Evolutionary conservation across 805 yeast genomes (phyloP).

Genomic region (Wickerhamiella vanderwaltii): DNA sequence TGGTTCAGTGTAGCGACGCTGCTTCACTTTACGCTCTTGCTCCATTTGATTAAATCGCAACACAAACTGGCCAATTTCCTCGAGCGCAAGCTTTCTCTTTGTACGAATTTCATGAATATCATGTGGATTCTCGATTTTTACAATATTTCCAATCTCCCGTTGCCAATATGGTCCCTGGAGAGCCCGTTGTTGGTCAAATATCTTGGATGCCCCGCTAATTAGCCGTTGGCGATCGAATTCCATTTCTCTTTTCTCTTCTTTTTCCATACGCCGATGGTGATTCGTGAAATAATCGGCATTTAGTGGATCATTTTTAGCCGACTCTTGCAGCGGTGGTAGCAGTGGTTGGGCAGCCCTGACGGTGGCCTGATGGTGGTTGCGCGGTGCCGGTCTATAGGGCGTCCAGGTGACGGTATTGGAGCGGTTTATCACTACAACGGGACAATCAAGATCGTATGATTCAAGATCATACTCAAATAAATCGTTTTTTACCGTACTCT

Average conservation of each 20-base stretch:
- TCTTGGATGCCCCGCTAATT: slow-evolving; percentile 44
- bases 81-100: slow-evolving; percentile 42
- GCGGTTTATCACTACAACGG: slow-evolving; percentile 6
- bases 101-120: slow-evolving; percentile 39
- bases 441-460: slow-evolving; percentile 13
- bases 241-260: slow-evolving; percentile 50
- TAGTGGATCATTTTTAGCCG: slow-evolving; percentile 34
- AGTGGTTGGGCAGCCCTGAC: background rate
- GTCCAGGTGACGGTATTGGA: slow-evolving; percentile 1
- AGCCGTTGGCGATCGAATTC: slow-evolving; percentile 42
- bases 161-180: slow-evolving; percentile 40
- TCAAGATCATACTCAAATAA: slow-evolving; percentile 19
- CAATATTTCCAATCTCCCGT: slow-evolving; percentile 34
- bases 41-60: slow-evolving; percentile 13
- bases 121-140: slow-evolving; percentile 37
- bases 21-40: slow-evolving; percentile 17
- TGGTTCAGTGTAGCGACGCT: slow-evolving; percentile 4
- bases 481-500: slow-evolving; percentile 5
- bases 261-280: slow-evolving; percentile 48
- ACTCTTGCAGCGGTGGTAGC: background rate
- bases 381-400: background rate
- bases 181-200: slow-evolving; percentile 32
- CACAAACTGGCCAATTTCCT: slow-evolving; percentile 33
- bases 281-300: slow-evolving; percentile 30
- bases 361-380: background rate